Percentiles rank a stretch among this genome's conserved stretches.
phyloP scores from a whole-genome alignment of 2,329 filamentous ascomycete species.

The Xylaria sp. region DNA sequence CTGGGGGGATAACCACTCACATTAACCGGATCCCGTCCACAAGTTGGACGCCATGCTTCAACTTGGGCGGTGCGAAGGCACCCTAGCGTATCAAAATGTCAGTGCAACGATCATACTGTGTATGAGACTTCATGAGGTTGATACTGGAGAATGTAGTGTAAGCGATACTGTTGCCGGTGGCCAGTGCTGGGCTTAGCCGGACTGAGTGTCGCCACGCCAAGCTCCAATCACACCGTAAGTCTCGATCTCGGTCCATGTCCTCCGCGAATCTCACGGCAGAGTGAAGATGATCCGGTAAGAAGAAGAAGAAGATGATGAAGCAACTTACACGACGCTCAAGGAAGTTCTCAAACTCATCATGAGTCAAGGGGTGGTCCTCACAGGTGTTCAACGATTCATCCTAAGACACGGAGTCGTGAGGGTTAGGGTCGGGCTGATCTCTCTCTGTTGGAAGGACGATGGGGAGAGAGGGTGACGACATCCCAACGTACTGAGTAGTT shows the following conservation, averaged over 20 bases:
- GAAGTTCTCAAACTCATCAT: constrained; percentile 56
- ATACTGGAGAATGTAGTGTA: not conserved
- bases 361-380: constrained; percentile 48
- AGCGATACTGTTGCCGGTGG: not conserved
- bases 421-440: not conserved
- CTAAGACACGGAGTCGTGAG: constrained; percentile 29
- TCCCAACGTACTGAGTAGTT: constrained; percentile 49
- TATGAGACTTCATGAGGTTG: not conserved
- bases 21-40: constrained; percentile 50
- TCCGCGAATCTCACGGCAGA: not conserved
- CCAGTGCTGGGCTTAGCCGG: not conserved
- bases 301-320: not conserved
- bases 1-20: constrained; percentile 36
- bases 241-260: not conserved
- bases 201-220: constrained; percentile 3
- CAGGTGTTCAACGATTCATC: constrained; percentile 44
- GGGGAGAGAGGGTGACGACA: not conserved
- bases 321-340: constrained; percentile 43
- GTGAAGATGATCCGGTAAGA: not conserved
- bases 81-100: constrained; percentile 36
- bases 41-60: constrained; percentile 40
- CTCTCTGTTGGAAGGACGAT: not conserved
- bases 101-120: constrained; percentile 1
- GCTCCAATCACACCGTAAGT: not conserved
- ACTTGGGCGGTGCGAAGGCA: constrained; percentile 45